These are phyloP conservation scores for Taxillus chinensis DNA, from an alignment of 164 flowering plant species.

Conservation along the genomic window DNA sequence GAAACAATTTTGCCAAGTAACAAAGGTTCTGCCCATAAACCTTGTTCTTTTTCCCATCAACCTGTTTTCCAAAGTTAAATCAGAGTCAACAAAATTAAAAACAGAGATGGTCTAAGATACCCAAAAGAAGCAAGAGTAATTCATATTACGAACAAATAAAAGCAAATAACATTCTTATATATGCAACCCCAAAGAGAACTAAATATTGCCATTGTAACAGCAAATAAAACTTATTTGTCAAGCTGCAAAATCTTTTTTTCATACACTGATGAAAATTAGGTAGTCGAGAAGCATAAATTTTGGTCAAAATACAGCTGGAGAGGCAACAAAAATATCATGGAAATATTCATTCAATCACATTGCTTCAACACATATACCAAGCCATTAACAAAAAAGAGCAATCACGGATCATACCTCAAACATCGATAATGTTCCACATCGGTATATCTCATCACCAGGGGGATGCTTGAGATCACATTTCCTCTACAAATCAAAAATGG, in stretches of 20 bases:
- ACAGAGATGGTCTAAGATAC: not conserved
- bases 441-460: conserved; percentile 97
- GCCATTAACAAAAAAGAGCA: not conserved
- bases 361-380: not conserved
- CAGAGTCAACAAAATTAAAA: not conserved
- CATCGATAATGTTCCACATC: conserved; percentile 91
- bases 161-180: too few relatives aligned
- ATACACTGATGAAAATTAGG: too few relatives aligned
- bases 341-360: too few relatives aligned
- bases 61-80: conserved; percentile 36
- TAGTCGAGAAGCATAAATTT: too few relatives aligned
- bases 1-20: conserved; percentile 89
- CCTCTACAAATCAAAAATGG: conserved; percentile 30
- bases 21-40: conserved; percentile 96
- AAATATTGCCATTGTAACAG: too few relatives aligned
- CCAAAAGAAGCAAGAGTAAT: not conserved
- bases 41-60: conserved; percentile 99
- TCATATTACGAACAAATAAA: not conserved
- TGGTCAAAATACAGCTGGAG: too few relatives aligned
- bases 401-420: conserved; percentile 58
- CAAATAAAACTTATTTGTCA: too few relatives aligned
- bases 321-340: too few relatives aligned
- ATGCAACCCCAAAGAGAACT: too few relatives aligned
- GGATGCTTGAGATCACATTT: conserved; percentile 99
- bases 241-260: too few relatives aligned